Percentiles rank a stretch among this genome's conserved stretches.
These are phyloP conservation scores for Tubosaeta sp. DNA, from an alignment of 768 basidiomycete genomes.

Conservation along the genomic window DNA sequence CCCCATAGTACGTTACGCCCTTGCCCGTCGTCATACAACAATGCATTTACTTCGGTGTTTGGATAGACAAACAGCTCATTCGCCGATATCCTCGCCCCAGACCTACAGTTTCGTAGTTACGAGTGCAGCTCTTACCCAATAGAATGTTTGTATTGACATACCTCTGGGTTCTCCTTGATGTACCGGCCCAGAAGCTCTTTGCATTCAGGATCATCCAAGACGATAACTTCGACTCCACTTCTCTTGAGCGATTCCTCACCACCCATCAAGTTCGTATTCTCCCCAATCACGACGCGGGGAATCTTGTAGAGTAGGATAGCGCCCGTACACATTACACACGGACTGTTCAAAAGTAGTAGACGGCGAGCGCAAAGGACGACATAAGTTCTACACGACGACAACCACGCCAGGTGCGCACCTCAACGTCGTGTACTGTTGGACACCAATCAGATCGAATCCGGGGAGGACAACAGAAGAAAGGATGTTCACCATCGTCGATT, in stretches of 20 bases:
- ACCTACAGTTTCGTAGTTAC: slow-evolving; percentile 31
- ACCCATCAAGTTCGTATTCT: slow-evolving; percentile 52
- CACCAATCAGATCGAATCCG: background rate
- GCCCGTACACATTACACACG: slow-evolving; percentile 65
- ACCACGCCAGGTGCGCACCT: slow-evolving; percentile 22
- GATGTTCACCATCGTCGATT: slow-evolving; percentile 44
- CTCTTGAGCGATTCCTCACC: slow-evolving; percentile 49
- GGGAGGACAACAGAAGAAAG: background rate
- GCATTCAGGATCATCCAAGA: slow-evolving; percentile 47
- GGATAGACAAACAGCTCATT: slow-evolving; percentile 20
- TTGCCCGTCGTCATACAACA: background rate
- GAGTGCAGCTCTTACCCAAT: slow-evolving; percentile 5
- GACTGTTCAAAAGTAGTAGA: slow-evolving; percentile 30
- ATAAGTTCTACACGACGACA: background rate
- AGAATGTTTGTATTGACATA: slow-evolving; percentile 20
- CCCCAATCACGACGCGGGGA: slow-evolving; percentile 62
- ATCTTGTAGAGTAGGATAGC: slow-evolving; percentile 62
- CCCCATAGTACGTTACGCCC: slow-evolving; percentile 11
- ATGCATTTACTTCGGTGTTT: background rate
- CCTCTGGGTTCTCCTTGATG: slow-evolving; percentile 53
- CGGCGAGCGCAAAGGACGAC: background rate
- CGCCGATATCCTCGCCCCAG: slow-evolving; percentile 64
- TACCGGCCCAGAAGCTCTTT: slow-evolving; percentile 53
- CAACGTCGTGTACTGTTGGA: slow-evolving; percentile 35
- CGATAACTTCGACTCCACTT: slow-evolving; percentile 51